A percentile compares a stretch with the other conserved stretches of the same genome.
phyloP scores from a whole-genome alignment of 2,329 filamentous ascomycete genomes.

The Westerdykella sp. region DNA sequence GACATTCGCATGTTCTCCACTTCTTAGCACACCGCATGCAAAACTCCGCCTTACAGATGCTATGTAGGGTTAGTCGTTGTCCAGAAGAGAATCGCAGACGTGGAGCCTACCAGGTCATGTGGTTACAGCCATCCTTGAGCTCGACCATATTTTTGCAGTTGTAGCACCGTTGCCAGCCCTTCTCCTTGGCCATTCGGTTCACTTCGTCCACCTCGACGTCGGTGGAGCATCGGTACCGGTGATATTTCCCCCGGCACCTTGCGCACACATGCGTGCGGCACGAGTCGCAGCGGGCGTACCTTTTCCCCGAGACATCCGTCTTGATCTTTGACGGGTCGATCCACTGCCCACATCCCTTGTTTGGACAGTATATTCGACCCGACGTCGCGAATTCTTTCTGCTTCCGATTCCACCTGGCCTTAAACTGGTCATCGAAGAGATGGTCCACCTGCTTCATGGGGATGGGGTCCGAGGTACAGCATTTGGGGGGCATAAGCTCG shows the following conservation, averaged over 20 bases:
- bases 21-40: constrained; percentile 78
- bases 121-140: constrained; percentile 75
- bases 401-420: constrained; percentile 73
- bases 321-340: constrained; percentile 67
- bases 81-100: constrained; percentile 3
- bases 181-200: constrained; percentile 58
- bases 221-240: constrained; percentile 63
- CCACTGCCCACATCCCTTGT: constrained; percentile 67
- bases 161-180: constrained; percentile 71
- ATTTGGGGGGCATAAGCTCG: constrained; percentile 76
- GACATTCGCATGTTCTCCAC: constrained; percentile 80
- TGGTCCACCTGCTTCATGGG: constrained; percentile 68
- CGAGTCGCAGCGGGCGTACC: constrained; percentile 61
- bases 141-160: constrained; percentile 70
- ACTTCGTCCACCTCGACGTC: constrained; percentile 61
- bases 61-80: constrained; percentile 27
- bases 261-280: constrained; percentile 72
- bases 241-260: constrained; percentile 67
- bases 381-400: constrained; percentile 69
- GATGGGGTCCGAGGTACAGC: constrained; percentile 69
- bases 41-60: constrained; percentile 74
- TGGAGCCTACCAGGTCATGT: constrained; percentile 70
- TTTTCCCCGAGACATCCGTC: constrained; percentile 49
- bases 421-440: constrained; percentile 68
- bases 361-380: constrained; percentile 73